Evolutionary conservation across 305 asterid genomes (phyloP), one percentile per base, ranked within the genome.

Genomic region (Stenogyne calaminthoides): DNA sequence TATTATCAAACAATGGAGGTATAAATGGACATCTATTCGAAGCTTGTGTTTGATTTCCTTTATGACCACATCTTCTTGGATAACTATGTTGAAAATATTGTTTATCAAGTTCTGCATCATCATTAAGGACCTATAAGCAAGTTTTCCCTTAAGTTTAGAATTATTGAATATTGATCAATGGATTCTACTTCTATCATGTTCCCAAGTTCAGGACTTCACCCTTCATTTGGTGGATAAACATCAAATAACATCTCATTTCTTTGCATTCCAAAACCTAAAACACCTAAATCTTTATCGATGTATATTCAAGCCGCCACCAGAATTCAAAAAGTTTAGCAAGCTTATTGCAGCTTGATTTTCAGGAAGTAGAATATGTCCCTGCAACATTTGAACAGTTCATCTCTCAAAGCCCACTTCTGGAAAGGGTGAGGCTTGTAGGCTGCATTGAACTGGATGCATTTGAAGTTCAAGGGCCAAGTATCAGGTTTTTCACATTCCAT

Each of bases 1-100:
- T 72, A 6, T 34, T 82, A 56, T 78, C 81, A 76, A 49, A 18
- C 47, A 76, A 1, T 82, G 81, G 84, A 73, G 81, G 51, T 2
- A 80, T 62, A 40, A 19, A 12, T 73, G 2, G n/a, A n/a, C n/a
- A n/a, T n/a, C n/a, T n/a, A n/a, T n/a, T n/a, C n/a, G n/a, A n/a
- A n/a, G n/a, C 46, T 80, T 18, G 72, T 29, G 36, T 59, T 80
- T 12, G 69, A 27, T 36, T 44, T 47, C 19, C 49, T n/a, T n/a
- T n/a, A n/a, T n/a, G n/a, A n/a, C n/a, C n/a, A n/a, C n/a, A n/a
- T n/a, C n/a, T n/a, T n/a, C n/a, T n/a, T n/a, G n/a, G n/a, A n/a
- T n/a, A n/a, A n/a, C n/a, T n/a, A n/a, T n/a, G n/a, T 11, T 11
- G 46, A 37, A 14, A 12, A 0, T 1, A 10, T 60, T 14, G 2